Percentiles rank a stretch among this genome's conserved stretches.
These are phyloP conservation scores for Talaromyces atroroseus DNA, from an alignment of 2,329 filamentous ascomycete genomes.

Conservation along the genomic window DNA sequence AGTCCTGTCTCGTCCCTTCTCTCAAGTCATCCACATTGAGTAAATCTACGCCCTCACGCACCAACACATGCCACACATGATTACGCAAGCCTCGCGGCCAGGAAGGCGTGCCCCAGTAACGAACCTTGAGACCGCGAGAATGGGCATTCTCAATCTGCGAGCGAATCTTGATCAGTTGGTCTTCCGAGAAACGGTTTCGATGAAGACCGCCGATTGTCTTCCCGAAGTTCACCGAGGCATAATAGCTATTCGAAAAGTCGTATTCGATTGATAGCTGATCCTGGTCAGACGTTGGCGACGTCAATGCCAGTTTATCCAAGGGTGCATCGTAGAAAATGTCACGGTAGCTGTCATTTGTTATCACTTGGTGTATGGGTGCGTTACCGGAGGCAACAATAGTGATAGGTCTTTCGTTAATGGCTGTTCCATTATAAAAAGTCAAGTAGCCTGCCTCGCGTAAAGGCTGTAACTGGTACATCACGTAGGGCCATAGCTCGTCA, in stretches of 20 bases:
- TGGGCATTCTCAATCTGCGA: slow-evolving; percentile 8
- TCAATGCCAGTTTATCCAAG: neutral
- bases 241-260: slow-evolving; percentile 9
- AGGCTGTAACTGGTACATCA: slow-evolving; percentile 40
- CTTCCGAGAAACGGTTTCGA: slow-evolving; percentile 7
- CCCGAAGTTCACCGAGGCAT: slow-evolving; percentile 11
- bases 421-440: slow-evolving; percentile 45
- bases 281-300: neutral
- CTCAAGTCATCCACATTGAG: slow-evolving; percentile 14
- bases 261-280: neutral
- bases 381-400: slow-evolving; percentile 52
- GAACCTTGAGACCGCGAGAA: slow-evolving; percentile 9
- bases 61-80: slow-evolving; percentile 13
- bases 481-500: slow-evolving; percentile 30
- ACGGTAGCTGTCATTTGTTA: slow-evolving; percentile 8
- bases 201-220: slow-evolving; percentile 1
- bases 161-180: slow-evolving; percentile 6
- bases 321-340: slow-evolving; percentile 15
- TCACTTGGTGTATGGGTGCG: slow-evolving; percentile 36
- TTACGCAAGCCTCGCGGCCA: slow-evolving; percentile 13
- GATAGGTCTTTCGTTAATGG: slow-evolving; percentile 40
- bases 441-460: slow-evolving; percentile 48
- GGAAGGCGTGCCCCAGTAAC: slow-evolving; percentile 13
- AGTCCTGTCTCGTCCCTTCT: slow-evolving; percentile 13
- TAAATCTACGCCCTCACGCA: slow-evolving; percentile 12